Conservation (phyloP, 257 asterid genomes). For the Capsicum baccatum region DNA sequence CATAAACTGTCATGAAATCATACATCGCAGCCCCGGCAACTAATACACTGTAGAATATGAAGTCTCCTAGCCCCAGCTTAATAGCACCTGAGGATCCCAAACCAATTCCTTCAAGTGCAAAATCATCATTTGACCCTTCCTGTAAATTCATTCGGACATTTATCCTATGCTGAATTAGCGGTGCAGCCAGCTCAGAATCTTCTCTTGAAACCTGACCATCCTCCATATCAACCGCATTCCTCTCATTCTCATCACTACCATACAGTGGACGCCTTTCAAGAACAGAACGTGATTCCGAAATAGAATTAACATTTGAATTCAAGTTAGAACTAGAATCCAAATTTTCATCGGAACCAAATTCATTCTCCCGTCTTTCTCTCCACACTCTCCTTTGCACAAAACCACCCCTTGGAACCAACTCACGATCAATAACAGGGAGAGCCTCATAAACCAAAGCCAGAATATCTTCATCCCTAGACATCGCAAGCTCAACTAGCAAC, state of each 20-base stretch:
- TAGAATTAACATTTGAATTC: slow-evolving; percentile 32
- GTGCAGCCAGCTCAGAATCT: no score
- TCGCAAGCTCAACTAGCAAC: slow-evolving; percentile 93
- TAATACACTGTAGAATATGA: no score
- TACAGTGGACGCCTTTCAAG: not conserved
- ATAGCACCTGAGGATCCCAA: no score
- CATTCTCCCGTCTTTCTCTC: slow-evolving; percentile 58
- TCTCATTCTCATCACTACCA: slow-evolving; percentile 40
- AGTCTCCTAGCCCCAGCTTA: no score
- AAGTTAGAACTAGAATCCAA: slow-evolving; percentile 29
- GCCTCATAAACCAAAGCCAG: slow-evolving; percentile 98
- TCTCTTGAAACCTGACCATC: no score
- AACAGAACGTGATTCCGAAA: slow-evolving; percentile 20
- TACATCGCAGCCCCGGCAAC: no score
- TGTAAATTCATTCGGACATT: no score
- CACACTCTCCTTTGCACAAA: slow-evolving; percentile 69
- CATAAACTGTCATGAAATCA: no score
- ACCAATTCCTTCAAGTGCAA: no score
- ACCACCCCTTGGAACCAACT: slow-evolving; percentile 40
- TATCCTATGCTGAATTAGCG: no score
- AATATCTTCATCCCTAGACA: slow-evolving; percentile 92
- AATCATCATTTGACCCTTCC: no score
- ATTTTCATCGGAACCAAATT: slow-evolving; percentile 37
- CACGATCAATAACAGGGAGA: slow-evolving; percentile 56
- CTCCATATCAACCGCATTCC: no score